Evolutionary conservation across 2,329 filamentous ascomycete species (phyloP), one percentile per base, ranked within the genome.

Genomic region (Macrophomina tecta): DNA sequence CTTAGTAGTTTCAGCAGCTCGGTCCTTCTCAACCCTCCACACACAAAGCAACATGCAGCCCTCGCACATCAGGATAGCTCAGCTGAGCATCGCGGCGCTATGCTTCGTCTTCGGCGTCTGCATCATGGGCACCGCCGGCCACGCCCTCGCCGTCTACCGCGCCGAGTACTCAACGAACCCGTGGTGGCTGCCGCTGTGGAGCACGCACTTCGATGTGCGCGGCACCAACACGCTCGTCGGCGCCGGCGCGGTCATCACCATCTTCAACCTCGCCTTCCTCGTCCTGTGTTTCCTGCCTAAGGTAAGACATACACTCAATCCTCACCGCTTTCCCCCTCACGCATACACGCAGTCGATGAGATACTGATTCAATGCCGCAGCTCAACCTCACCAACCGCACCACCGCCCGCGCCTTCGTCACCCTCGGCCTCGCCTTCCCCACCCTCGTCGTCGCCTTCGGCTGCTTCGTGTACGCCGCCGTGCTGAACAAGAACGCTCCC

Each of bases 141-240:
- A 82, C 49, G 77, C 80, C 2, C 77, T 84, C 45, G 71, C 76
- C 69, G 71, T 80, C 69, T 84, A 80, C 76, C 78, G 80, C 69
- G 74, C 74, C 38, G 75, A 83, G 69, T 78, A 78, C 48, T 70
- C 72, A 7, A 75, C 75, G 32, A 83, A 83, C 69, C 78, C 78
- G 30, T 84, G 82, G 81, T 83, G 82, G 76, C 73, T 83, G 4
- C 81, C 81, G 1, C 69, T 84, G 49, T 84, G 82, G 82, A 79
- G 78, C 0, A 76, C 78, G 9, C 82, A 84, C 71, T 84, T 84
- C 69, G 77, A 83, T 49, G 77, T 77, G 1, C 73, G 77, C 18
- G 81, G 82, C 16, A 79, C 82, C 4, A 78, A 80, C 40, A 75
- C 75, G 0, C 68, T 82, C 14, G 74, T 83, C 40, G 82, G 78